Base-by-base conservation (phyloP, 805 yeast species). In the Candida krabiensis region DNA sequence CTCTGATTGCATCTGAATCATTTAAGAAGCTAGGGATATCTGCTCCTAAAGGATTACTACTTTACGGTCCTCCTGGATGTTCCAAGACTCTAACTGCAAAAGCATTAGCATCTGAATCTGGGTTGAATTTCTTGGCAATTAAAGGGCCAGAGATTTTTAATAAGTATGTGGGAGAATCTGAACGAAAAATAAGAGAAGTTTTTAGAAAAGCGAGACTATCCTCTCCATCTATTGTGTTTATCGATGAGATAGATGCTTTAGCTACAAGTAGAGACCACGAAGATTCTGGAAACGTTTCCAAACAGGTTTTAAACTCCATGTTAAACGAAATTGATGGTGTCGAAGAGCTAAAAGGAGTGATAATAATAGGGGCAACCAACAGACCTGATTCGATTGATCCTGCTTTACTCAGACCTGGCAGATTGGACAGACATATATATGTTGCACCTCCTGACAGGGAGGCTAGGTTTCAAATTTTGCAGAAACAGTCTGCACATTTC, bases 51-150 rank as follows among this genome's bases (percentile, higher is more conserved):
- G 99, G 99, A 25, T 84, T 93, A 1, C 63, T 93, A 32, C 68
- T 93, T 15, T 93, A 93, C 61, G 99, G 99, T 0, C 99, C 99
- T 1, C 98, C 99, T 0, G 99, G 99, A 12, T 91, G 98, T 66
- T 90, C 97, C 9, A 91, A 91, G 55, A 91, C 99, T 0, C 64
- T 91, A 44, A 87, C 96, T 0, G 98, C 97, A 2, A 91, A 91
- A 56, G 97, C 97, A 0, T 66, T 91, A 21, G 98, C 98, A 0
- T 86, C 96, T 0, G 99, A 91, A 63, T 84, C 96, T 2, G 97
- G 97, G 0, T 74, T 91, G 34, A 91, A 91, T 53, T 91, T 91
- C 60, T 61, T 91, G 36, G 96, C 98, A 0, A 96, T 91, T 6
- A 93, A 93, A 60, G 99, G 99, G 2, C 99, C 99, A 0, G 99